These are phyloP conservation scores for Fistulinella cinereoalba DNA, from an alignment of 1,284 basidiomycete species.

Conservation along the genomic window DNA sequence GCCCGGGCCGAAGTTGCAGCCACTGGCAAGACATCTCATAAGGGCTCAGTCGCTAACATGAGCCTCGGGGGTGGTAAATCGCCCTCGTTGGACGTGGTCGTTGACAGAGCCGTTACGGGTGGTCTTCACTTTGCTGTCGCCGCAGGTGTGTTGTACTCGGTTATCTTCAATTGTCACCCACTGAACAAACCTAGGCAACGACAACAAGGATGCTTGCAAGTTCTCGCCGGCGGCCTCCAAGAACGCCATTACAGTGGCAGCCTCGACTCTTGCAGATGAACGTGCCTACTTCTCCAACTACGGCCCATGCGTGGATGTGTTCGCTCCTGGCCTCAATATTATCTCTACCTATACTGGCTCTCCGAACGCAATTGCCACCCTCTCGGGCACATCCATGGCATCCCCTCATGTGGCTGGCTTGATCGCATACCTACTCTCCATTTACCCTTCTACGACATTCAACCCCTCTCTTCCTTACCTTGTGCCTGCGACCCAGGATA, in stretches of 20 bases:
- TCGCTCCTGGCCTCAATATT: conserved; percentile 82
- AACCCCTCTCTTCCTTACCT: conserved; percentile 42
- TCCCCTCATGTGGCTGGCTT: conserved; percentile 71
- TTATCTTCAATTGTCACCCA: background rate
- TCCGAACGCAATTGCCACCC: conserved; percentile 57
- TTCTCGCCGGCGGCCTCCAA: conserved; percentile 79
- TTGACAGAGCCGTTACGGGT: conserved; percentile 78
- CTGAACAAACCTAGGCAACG: conserved; percentile 44
- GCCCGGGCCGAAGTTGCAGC: conserved; percentile 62
- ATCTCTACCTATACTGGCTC: conserved; percentile 73
- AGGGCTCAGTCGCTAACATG: conserved; percentile 98
- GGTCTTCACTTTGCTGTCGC: conserved; percentile 96
- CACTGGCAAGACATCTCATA: conserved; percentile 73
- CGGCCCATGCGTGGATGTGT: conserved; percentile 79
- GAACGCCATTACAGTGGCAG: conserved; percentile 84
- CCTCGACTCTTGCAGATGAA: conserved; percentile 76
- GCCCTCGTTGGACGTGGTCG: conserved; percentile 79
- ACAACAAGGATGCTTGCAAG: conserved; percentile 73
- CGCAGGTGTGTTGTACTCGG: conserved; percentile 62
- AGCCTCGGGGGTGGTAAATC: conserved; percentile 95
- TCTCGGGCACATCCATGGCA: conserved; percentile 75
- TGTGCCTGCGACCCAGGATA: conserved; percentile 17
- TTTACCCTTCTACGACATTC: conserved; percentile 67
- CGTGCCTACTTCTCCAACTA: conserved; percentile 89
- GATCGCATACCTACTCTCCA: conserved; percentile 81